Evolutionary conservation across 371 early-diverging fungal species (phyloP), one percentile per base, ranked within the genome.

Genomic region (Apophysomyces elegans): DNA sequence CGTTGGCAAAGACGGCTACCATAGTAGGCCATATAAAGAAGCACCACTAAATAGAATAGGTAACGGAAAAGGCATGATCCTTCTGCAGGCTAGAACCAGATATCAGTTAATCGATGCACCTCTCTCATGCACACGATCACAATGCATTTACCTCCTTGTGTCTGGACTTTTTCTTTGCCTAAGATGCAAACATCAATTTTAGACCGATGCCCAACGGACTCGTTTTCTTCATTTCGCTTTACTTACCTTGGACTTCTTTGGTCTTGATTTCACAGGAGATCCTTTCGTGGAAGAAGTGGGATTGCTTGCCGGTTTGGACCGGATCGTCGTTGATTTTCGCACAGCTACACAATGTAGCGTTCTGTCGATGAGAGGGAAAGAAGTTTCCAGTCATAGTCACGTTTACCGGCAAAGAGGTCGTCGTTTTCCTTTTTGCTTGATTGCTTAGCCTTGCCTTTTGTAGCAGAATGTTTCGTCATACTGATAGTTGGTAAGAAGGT

Each of bases 371-470:
- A 45, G 16, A 18, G 5, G 13, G 12, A 16, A 18, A 45, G 13
- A 6, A 18, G 12, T 45, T 6, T 45, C 46, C 46, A 13, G 46
- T 45, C n/a, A 13, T 45, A 18, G 16, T 45, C 46, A 13, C 5
- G 5, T 45, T 12, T 45, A 45, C 46, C 46, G 13, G 46, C 13
- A 45, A 45, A 13, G 16, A 45, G 13, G 46, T 13, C 16, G 13
- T 45, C 46, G n/a, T 13, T 45, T n/a, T 45, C 46, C 16, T 45
- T 45, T 45, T 45, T 45, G 16, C 16, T 45, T 45, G 46, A 45
- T 45, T 45, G 13, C 46, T 45, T 45, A n/a, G 46, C 2, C 16
- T 45, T 45, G 46, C 46, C 46, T 45, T 45, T 45, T 45, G 46
- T 12, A 13, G 46, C 46, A 45, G 13, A 18, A 45, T 45, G 46